These are phyloP conservation scores for Ophiocordyceps unilateralis DNA, from an alignment of 2,329 filamentous ascomycete genomes.

Conservation along the genomic window DNA sequence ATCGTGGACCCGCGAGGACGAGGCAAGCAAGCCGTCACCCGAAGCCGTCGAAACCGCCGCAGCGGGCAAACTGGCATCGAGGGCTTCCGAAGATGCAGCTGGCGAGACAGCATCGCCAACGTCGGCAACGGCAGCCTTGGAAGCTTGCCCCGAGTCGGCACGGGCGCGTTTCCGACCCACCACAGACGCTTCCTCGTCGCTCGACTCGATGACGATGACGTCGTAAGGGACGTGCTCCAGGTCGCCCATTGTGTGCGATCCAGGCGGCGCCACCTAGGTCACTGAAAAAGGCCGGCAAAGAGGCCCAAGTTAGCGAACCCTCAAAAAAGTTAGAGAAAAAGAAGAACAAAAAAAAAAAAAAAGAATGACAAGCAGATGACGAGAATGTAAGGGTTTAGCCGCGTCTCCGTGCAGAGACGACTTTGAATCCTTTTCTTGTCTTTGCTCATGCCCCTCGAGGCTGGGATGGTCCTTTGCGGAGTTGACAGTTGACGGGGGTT, in stretches of 20 bases:
- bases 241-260: slow-evolving; percentile 5
- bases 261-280: not conserved
- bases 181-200: not conserved
- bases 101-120: not conserved
- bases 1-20: no score
- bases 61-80: no score
- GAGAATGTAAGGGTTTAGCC: no score
- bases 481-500: no score
- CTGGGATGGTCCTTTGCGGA: no score
- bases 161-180: slow-evolving; percentile 1
- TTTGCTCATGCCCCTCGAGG: no score
- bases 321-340: not conserved
- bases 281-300: not conserved
- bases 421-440: no score
- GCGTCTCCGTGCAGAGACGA: no score
- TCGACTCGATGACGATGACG: slow-evolving; percentile 6
- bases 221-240: slow-evolving; percentile 5
- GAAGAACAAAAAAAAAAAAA: not conserved
- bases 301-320: not conserved
- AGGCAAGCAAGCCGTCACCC: no score
- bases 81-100: no score
- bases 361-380: not conserved
- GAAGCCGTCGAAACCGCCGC: no score
- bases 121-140: not conserved
- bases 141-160: not conserved